phyloP scores from a whole-genome alignment of 768 basidiomycete genomes.

The Floccularia luteovirens region DNA sequence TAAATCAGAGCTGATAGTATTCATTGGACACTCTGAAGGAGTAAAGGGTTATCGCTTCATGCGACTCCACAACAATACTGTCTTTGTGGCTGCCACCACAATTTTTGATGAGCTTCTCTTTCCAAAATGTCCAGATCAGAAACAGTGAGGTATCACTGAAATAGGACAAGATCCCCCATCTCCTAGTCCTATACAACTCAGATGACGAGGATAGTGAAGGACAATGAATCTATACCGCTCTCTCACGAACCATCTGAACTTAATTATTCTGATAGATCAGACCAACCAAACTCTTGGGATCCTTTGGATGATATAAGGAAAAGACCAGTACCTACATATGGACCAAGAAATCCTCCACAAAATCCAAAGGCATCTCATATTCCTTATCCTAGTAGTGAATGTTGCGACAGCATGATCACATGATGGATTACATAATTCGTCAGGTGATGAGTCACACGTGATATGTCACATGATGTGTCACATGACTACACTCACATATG shows the following conservation, averaged over 20 bases:
- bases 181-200: too few relatives aligned
- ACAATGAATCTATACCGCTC: not conserved
- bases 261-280: not conserved
- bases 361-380: not conserved
- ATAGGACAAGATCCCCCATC: not conserved
- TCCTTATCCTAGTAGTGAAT: not conserved
- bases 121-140: not conserved
- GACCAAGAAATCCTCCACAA: not conserved
- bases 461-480: too few relatives aligned
- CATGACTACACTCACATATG: too few relatives aligned
- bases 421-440: too few relatives aligned
- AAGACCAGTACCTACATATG: not conserved
- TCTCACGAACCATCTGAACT: not conserved
- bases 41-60: not conserved
- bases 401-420: too few relatives aligned
- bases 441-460: too few relatives aligned
- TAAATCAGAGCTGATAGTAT: not conserved
- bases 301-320: not conserved
- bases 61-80: slow-evolving; percentile 1
- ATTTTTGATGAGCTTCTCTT: not conserved
- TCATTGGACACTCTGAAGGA: not conserved
- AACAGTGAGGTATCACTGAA: not conserved
- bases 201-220: not conserved
- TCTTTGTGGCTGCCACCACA: not conserved
- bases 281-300: not conserved